phyloP scores from a whole-genome alignment of 2,329 filamentous ascomycete genomes.

The Penicillium sp. region DNA sequence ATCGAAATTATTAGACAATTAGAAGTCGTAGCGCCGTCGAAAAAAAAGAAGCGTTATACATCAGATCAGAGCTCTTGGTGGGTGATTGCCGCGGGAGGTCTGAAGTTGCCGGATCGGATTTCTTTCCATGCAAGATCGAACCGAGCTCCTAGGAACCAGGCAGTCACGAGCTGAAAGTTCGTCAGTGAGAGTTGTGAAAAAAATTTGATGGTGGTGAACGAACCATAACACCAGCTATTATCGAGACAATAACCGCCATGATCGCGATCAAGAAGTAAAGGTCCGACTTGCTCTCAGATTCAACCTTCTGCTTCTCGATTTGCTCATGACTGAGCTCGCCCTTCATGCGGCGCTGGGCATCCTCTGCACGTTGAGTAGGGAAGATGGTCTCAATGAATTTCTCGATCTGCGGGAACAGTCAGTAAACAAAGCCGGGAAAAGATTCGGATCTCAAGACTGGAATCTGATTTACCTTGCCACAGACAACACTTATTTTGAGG shows the following conservation, averaged over 20 bases:
- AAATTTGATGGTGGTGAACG: slow-evolving; percentile 24
- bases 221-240: slow-evolving; percentile 78
- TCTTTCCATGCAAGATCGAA: slow-evolving; percentile 66
- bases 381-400: slow-evolving; percentile 93
- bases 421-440: neutral
- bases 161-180: slow-evolving; percentile 59
- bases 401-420: slow-evolving; percentile 59
- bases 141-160: slow-evolving; percentile 73
- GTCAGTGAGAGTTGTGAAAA: slow-evolving; percentile 1
- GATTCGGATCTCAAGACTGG: no score
- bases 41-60: slow-evolving; percentile 3
- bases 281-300: slow-evolving; percentile 49
- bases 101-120: slow-evolving; percentile 46
- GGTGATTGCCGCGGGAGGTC: slow-evolving; percentile 28
- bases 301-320: slow-evolving; percentile 45
- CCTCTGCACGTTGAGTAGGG: slow-evolving; percentile 71
- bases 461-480: slow-evolving; percentile 62
- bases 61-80: slow-evolving; percentile 40
- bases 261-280: slow-evolving; percentile 60
- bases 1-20: slow-evolving; percentile 20
- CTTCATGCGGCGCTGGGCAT: slow-evolving; percentile 40
- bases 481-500: slow-evolving; percentile 82
- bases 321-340: slow-evolving; percentile 55
- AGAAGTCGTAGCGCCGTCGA: slow-evolving; percentile 29
- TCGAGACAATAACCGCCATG: slow-evolving; percentile 64